phyloP scores from a whole-genome alignment of 2,329 filamentous ascomycete species.

The Colletotrichum noveboracense region DNA sequence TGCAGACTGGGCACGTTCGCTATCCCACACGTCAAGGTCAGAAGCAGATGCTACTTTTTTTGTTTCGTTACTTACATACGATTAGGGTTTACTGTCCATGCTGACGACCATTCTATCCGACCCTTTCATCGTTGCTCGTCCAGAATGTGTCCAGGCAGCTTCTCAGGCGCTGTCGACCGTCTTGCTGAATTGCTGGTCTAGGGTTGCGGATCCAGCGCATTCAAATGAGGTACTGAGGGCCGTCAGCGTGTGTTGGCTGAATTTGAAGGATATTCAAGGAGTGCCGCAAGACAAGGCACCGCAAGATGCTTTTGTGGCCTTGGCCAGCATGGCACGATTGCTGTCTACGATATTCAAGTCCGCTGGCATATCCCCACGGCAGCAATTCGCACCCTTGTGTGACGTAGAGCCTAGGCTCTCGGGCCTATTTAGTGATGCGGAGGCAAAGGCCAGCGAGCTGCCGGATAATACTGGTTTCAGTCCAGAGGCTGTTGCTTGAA shows the following conservation, averaged over 20 bases:
- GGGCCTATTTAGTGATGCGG: conserved; percentile 21
- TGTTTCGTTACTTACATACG: not conserved
- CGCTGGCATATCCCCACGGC: conserved; percentile 27
- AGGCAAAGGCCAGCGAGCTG: not conserved
- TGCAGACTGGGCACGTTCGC: conserved; percentile 63
- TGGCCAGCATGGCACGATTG: conserved; percentile 38
- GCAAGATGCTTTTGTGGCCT: conserved; percentile 33
- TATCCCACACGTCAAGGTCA: conserved; percentile 71
- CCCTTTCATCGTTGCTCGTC: conserved; percentile 66
- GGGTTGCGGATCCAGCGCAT: conserved; percentile 61
- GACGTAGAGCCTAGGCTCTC: conserved; percentile 29
- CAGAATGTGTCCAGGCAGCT: conserved; percentile 58
- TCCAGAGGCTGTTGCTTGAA: conserved; percentile 86
- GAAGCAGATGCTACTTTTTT: not conserved
- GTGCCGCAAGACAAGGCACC: not conserved
- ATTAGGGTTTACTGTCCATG: conserved; percentile 69
- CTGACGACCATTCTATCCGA: conserved; percentile 69
- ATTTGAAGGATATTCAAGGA: conserved; percentile 45
- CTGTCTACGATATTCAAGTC: conserved; percentile 30
- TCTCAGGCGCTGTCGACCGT: conserved; percentile 59
- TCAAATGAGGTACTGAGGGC: conserved; percentile 68
- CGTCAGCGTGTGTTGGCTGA: conserved; percentile 67
- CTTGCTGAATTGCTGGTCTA: conserved; percentile 72
- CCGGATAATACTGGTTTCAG: conserved; percentile 33
- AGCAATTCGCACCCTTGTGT: conserved; percentile 37